phyloP scores from a whole-genome alignment of 495 filamentous ascomycete species.

The Penicillium chermesinum region DNA sequence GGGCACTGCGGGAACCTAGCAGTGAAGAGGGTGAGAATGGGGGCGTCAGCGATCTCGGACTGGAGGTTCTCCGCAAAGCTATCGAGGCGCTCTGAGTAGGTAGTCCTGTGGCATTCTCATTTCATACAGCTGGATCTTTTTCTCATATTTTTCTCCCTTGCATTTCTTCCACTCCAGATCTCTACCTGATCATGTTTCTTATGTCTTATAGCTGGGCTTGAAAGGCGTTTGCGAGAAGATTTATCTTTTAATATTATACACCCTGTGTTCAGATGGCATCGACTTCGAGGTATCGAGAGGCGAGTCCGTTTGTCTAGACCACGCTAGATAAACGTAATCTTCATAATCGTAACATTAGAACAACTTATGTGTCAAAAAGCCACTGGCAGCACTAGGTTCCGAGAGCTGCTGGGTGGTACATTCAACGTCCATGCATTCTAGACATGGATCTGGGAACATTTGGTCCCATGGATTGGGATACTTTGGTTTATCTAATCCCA shows the following conservation, averaged over 20 bases:
- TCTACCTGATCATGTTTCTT: background rate
- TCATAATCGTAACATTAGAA: too few relatives aligned
- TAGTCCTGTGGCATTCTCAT: too few relatives aligned
- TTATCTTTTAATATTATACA: too few relatives aligned
- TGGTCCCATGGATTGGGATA: background rate
- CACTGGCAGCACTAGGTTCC: too few relatives aligned
- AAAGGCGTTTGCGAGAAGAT: conserved; percentile 4
- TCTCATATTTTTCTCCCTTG: background rate
- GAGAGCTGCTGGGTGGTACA: too few relatives aligned
- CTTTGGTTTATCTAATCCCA: too few relatives aligned
- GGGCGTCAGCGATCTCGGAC: conserved; percentile 41
- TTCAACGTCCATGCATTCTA: too few relatives aligned
- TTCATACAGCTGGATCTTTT: background rate
- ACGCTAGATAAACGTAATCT: too few relatives aligned
- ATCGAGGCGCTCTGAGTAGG: conserved; percentile 76
- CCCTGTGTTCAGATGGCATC: too few relatives aligned
- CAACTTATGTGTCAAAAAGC: too few relatives aligned
- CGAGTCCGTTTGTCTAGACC: too few relatives aligned
- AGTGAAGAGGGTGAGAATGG: conserved; percentile 41
- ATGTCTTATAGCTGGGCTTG: conserved; percentile 1
- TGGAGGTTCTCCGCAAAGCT: conserved; percentile 70
- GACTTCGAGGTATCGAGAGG: too few relatives aligned
- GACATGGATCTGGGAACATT: background rate
- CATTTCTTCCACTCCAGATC: background rate
- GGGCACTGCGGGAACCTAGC: conserved; percentile 59